Conservation (phyloP, 768 basidiomycete species). For the Mycena alexandri region DNA sequence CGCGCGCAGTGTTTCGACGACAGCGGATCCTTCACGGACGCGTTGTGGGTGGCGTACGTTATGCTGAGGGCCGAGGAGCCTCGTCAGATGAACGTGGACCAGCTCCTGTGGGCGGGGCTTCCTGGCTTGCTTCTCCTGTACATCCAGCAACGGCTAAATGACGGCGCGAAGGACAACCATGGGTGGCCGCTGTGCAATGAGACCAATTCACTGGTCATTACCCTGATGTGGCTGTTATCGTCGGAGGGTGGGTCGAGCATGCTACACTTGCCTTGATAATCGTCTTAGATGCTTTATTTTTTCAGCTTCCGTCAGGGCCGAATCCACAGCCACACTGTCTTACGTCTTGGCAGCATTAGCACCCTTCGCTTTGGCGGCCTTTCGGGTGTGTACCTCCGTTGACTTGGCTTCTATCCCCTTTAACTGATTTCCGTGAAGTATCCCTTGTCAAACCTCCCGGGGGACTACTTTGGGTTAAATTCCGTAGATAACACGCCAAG, state of each 20-base stretch:
- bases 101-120: conserved; percentile 59
- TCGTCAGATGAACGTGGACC: conserved; percentile 59
- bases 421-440: conserved; percentile 21
- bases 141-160: conserved; percentile 40
- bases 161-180: conserved; percentile 45
- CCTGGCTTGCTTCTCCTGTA: conserved; percentile 55
- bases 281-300: conserved; percentile 46
- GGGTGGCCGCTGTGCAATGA: conserved; percentile 66
- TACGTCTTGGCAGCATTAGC: too few species aligned
- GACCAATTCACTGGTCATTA: conserved; percentile 59
- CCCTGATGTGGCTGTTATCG: conserved; percentile 62
- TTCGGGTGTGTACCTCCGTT: conserved; percentile 27
- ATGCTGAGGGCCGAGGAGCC: conserved; percentile 70
- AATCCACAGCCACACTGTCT: conserved; percentile 26
- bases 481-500: conserved; percentile 17
- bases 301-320: conserved; percentile 28
- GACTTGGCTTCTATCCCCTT: background rate
- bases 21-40: conserved; percentile 54
- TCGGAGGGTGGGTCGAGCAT: conserved; percentile 55
- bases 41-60: conserved; percentile 65
- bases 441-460: conserved; percentile 27
- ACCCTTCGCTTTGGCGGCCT: conserved; percentile 38
- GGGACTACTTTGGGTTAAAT: conserved; percentile 5
- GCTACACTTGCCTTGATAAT: conserved; percentile 1
- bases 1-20: conserved; percentile 42